Conservation (phyloP, 1,284 basidiomycete species). For the Microbotryum lychnidis-dioicae region DNA sequence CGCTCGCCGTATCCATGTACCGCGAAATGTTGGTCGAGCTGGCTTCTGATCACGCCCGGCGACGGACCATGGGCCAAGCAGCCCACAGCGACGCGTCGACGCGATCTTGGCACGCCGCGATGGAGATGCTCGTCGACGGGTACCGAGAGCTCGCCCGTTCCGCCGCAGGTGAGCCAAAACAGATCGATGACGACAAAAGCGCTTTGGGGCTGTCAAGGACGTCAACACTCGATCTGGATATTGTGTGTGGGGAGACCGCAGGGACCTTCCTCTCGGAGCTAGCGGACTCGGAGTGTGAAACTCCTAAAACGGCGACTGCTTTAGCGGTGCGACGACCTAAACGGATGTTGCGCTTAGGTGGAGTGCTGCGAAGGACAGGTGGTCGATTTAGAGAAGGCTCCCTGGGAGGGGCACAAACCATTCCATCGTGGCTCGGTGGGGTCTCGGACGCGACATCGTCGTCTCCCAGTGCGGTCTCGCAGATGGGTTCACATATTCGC, state of each 20-base stretch:
- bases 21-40: conserved; percentile 43
- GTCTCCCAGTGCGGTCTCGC: no score
- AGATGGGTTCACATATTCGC: no score
- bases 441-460: no score
- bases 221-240: conserved; percentile 23
- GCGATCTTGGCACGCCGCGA: conserved; percentile 51
- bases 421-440: not conserved
- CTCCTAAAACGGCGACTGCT: not conserved
- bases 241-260: conserved; percentile 10
- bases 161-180: conserved; percentile 3
- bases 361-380: conserved; percentile 6
- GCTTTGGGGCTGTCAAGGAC: not conserved
- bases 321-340: not conserved
- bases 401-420: not conserved
- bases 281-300: not conserved
- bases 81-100: conserved; percentile 40
- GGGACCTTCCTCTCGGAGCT: not conserved
- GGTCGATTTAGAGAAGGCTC: conserved; percentile 1
- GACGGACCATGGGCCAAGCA: conserved; percentile 43
- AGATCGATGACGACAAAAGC: not conserved
- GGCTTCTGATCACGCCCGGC: conserved; percentile 39
- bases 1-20: conserved; percentile 42
- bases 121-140: conserved; percentile 49
- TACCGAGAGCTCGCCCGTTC: conserved; percentile 42
- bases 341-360: conserved; percentile 2